Conservation (phyloP, 371 early-diverging fungal species). For the Syncephalastrum racemosum region DNA sequence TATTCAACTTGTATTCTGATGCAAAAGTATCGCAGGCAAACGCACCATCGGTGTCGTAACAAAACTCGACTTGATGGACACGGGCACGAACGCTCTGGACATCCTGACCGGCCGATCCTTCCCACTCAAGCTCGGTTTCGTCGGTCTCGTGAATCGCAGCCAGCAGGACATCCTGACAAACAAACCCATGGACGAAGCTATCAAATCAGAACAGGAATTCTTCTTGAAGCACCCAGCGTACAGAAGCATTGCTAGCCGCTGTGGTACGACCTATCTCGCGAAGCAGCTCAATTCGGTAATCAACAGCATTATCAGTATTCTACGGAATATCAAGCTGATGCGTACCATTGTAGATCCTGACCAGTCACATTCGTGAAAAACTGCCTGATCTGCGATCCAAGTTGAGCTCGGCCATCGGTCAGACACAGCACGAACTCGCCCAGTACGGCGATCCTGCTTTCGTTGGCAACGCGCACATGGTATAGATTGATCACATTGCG, state of each 20-base stretch:
- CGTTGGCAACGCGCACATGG: conserved; percentile 30
- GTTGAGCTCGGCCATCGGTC: conserved; percentile 75
- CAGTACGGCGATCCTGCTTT: conserved; percentile 72
- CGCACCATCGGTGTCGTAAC: conserved; percentile 93
- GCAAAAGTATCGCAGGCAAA: conserved; percentile 34
- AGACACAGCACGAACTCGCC: conserved; percentile 78
- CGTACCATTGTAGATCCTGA: conserved; percentile 53
- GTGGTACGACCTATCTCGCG: conserved; percentile 83
- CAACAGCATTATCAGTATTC: background rate
- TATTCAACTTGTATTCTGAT: background rate
- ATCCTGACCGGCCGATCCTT: conserved; percentile 82
- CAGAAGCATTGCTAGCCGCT: conserved; percentile 74
- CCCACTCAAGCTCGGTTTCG: conserved; percentile 86
- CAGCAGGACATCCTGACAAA: conserved; percentile 85
- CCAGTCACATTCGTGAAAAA: conserved; percentile 82
- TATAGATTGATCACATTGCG: background rate
- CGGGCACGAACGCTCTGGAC: conserved; percentile 89
- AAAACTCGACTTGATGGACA: conserved; percentile 95
- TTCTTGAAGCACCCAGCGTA: conserved; percentile 85
- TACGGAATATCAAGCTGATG: background rate
- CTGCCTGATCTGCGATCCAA: conserved; percentile 83
- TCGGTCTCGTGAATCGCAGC: conserved; percentile 89
- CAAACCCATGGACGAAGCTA: conserved; percentile 76
- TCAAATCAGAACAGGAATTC: conserved; percentile 76
- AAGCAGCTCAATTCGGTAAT: conserved; percentile 75